A percentile compares a stretch with the other conserved stretches of the same genome.
phyloP scores from a whole-genome alignment of 2,329 filamentous ascomycete genomes.

The Helotiales sp. region DNA sequence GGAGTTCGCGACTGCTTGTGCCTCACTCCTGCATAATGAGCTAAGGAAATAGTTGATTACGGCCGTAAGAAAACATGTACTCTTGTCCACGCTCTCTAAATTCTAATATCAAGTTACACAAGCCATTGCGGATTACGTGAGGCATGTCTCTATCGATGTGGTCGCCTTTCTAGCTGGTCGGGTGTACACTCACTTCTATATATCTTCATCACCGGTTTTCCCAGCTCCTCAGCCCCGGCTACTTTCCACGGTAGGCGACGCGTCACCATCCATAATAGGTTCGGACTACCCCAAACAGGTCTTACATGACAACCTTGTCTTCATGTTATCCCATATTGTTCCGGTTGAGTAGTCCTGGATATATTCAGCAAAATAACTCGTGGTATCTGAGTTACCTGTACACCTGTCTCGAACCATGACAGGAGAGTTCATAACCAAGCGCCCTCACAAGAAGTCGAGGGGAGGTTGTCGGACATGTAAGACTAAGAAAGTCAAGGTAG shows the following conservation, averaged over 20 bases:
- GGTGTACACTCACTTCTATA: too few species aligned
- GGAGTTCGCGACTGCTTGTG: background rate
- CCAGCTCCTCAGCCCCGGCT: too few species aligned
- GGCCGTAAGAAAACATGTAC: too few species aligned
- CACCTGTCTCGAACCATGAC: conserved; percentile 10
- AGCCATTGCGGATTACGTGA: too few species aligned
- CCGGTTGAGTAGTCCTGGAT: background rate
- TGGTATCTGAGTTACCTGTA: too few species aligned
- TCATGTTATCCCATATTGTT: background rate
- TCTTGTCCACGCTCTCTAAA: background rate
- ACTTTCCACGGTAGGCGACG: background rate
- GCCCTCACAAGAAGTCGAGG: conserved; percentile 35
- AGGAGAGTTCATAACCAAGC: conserved; percentile 29
- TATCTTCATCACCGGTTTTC: too few species aligned
- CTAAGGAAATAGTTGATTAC: background rate
- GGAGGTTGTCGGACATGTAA: conserved; percentile 33
- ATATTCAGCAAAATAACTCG: too few species aligned
- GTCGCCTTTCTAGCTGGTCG: too few species aligned
- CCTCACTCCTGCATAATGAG: conserved; percentile 18
- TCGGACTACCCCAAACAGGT: background rate
- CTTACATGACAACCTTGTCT: background rate
- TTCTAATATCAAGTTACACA: background rate
- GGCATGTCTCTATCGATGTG: too few species aligned
- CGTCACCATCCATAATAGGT: background rate
- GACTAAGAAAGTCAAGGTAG: conserved; percentile 33